phyloP scores from a whole-genome alignment of 1,284 basidiomycete species.

The Cerrena zonata region DNA sequence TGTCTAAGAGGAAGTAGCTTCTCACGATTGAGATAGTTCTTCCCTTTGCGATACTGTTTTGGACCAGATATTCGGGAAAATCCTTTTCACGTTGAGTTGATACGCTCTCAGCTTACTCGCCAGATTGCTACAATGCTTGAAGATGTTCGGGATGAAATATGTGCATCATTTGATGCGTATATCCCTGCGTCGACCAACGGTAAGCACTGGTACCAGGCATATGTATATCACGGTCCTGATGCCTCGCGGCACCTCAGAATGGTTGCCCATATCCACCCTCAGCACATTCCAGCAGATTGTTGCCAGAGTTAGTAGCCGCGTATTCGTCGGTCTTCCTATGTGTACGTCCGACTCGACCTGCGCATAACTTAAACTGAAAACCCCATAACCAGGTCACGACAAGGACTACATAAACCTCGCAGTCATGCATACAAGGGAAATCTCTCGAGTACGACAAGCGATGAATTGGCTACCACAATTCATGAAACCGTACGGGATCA shows the following conservation, averaged over 20 bases:
- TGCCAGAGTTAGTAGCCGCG: slow-evolving; percentile 36
- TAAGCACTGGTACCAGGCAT: slow-evolving; percentile 10
- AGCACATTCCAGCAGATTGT: slow-evolving; percentile 27
- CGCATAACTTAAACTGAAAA: neutral
- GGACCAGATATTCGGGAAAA: neutral
- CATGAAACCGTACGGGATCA: slow-evolving; percentile 17
- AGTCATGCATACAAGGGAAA: neutral
- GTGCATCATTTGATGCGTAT: slow-evolving; percentile 16
- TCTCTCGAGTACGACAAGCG: neutral
- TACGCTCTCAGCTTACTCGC: neutral
- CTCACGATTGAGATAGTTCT: slow-evolving; percentile 2
- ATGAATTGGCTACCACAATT: slow-evolving; percentile 18
- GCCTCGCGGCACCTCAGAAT: slow-evolving; percentile 17
- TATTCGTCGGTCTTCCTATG: slow-evolving; percentile 38
- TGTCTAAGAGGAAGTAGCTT: neutral
- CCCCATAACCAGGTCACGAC: slow-evolving; percentile 2
- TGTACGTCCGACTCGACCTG: slow-evolving; percentile 28
- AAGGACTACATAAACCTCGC: neutral
- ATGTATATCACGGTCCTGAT: neutral
- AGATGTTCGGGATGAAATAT: slow-evolving; percentile 26
- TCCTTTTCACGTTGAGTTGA: neutral
- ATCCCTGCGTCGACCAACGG: slow-evolving; percentile 15
- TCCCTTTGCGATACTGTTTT: neutral
- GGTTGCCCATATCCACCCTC: slow-evolving; percentile 27
- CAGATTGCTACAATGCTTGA: slow-evolving; percentile 16